Percentiles rank a stretch among this genome's conserved stretches.
phyloP scores from a whole-genome alignment of 495 filamentous ascomycete genomes.

The Lineolata rhizophorae region DNA sequence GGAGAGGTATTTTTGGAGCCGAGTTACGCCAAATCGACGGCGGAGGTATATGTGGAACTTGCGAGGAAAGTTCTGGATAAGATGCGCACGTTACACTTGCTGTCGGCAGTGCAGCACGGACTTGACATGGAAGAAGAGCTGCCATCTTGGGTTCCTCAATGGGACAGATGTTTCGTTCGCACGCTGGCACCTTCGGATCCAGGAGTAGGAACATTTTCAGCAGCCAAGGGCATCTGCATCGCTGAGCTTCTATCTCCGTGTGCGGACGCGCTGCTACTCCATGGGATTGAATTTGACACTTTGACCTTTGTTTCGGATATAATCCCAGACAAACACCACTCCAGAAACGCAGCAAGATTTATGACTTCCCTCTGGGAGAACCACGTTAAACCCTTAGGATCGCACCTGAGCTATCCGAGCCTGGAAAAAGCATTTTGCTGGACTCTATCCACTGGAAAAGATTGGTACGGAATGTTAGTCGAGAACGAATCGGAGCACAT shows the following conservation, averaged over 20 bases:
- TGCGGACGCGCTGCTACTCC: not conserved
- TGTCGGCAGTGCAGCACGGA: conserved; percentile 1
- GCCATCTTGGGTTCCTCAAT: conserved; percentile 7
- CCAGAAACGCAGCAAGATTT: too few species aligned
- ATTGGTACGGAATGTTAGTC: conserved; percentile 3
- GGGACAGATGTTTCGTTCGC: not conserved
- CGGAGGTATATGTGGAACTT: conserved; percentile 4
- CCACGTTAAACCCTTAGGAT: not conserved
- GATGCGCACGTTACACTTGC: conserved; percentile 1
- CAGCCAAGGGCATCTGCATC: not conserved
- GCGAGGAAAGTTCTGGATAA: conserved; percentile 1
- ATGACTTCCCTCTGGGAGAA: not conserved
- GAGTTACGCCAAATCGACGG: conserved; percentile 2
- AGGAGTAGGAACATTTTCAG: too few species aligned
- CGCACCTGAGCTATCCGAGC: not conserved
- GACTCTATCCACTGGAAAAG: conserved; percentile 1
- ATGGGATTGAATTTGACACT: not conserved
- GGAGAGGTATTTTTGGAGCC: conserved; percentile 4
- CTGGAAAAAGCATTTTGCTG: conserved; percentile 1
- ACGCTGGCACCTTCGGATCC: conserved; percentile 1
- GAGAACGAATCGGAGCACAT: not conserved
- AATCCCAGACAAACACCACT: not conserved
- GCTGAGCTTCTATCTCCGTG: too few species aligned
- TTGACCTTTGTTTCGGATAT: conserved; percentile 1
- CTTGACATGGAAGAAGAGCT: not conserved